These are phyloP conservation scores for Paraconiothyrium sp. DNA, from an alignment of 2,329 filamentous ascomycete genomes.

Conservation along the genomic window DNA sequence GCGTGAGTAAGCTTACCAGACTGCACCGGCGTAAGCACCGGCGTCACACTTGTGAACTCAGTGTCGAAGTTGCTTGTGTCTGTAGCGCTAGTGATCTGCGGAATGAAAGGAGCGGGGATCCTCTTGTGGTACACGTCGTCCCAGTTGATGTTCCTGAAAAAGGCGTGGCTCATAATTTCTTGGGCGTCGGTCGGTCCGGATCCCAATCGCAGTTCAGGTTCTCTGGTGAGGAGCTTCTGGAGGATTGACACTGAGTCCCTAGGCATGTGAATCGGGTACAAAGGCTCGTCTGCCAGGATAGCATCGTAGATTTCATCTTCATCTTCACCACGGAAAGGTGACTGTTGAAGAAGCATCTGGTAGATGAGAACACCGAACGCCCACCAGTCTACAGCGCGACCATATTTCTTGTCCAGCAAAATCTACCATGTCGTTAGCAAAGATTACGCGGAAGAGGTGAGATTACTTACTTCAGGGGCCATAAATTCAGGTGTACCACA, in stretches of 20 bases:
- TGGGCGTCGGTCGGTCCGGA: constrained; percentile 96
- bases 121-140: constrained; percentile 98
- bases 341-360: constrained; percentile 99
- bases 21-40: constrained; percentile 95
- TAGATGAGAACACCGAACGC: constrained; percentile 99
- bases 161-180: constrained; percentile 98
- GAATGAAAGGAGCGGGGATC: constrained; percentile 86
- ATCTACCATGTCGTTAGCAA: constrained; percentile 66
- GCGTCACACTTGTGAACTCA: constrained; percentile 98
- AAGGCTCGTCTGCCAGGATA: constrained; percentile 94
- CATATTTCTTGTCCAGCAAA: constrained; percentile 97
- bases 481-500: constrained; percentile 99
- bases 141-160: constrained; percentile 98
- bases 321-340: constrained; percentile 97
- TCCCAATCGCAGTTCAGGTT: constrained; percentile 91
- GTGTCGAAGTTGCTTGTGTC: constrained; percentile 99
- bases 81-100: constrained; percentile 87
- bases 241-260: constrained; percentile 96
- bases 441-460: constrained; percentile 38
- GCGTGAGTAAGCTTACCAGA: constrained; percentile 73
- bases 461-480: constrained; percentile 83
- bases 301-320: constrained; percentile 99
- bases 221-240: constrained; percentile 94
- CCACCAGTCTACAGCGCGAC: constrained; percentile 98
- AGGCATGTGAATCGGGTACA: constrained; percentile 99